phyloP scores from a whole-genome alignment of 2,329 filamentous ascomycete genomes.

The Alternaria sp. region DNA sequence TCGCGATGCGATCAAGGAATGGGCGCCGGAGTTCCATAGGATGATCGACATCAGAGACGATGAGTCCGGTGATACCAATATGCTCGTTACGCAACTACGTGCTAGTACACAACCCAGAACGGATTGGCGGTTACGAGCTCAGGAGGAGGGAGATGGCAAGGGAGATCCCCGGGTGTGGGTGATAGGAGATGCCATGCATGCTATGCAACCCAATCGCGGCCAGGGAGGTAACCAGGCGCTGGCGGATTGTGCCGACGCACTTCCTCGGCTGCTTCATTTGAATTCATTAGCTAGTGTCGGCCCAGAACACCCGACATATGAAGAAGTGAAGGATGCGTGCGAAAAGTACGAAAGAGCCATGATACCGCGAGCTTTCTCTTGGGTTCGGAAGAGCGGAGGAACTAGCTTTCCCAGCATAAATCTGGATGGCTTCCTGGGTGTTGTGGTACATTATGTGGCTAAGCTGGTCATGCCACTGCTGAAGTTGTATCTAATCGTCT shows the following conservation, averaged over 20 bases:
- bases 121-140: neutral
- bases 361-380: neutral
- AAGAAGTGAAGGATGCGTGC: neutral
- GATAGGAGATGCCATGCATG: constrained; percentile 4
- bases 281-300: neutral
- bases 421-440: neutral
- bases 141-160: neutral
- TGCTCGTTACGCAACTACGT: neutral
- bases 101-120: neutral
- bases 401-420: neutral
- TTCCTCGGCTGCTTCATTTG: constrained; percentile 1
- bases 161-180: constrained; percentile 4
- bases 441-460: neutral
- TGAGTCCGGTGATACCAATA: neutral
- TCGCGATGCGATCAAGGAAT: neutral
- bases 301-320: neutral
- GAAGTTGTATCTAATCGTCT: neutral
- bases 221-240: constrained; percentile 6
- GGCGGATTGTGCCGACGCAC: neutral
- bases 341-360: neutral
- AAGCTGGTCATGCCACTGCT: neutral
- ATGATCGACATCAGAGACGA: neutral
- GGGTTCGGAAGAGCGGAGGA: constrained; percentile 7
- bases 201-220: constrained; percentile 7
- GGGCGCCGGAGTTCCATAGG: constrained; percentile 4